Percentiles rank a stretch among this genome's conserved stretches.
Conservation (phyloP, 1,284 basidiomycete species). For the Leccinum angustisporum region DNA sequence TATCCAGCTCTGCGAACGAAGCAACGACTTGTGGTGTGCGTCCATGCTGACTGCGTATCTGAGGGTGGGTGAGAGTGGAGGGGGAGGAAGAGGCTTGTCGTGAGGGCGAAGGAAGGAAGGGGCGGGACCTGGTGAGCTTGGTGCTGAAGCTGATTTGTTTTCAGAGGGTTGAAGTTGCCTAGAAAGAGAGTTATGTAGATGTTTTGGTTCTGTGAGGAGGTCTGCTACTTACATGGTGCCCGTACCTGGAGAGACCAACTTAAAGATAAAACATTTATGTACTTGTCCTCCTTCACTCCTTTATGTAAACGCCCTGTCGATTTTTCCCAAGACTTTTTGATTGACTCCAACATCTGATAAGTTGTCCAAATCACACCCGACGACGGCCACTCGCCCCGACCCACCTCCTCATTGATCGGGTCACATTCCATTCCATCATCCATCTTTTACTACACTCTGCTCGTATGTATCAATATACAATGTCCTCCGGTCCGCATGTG, state of each 20-base stretch:
- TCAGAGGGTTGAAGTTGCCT: conserved; percentile 22
- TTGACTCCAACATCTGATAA: background rate
- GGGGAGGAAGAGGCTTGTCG: conserved; percentile 32
- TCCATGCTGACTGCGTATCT: conserved; percentile 27
- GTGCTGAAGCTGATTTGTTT: conserved; percentile 31
- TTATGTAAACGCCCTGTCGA: conserved; percentile 28
- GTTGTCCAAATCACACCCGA: background rate
- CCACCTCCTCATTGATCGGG: background rate
- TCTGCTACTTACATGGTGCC: conserved; percentile 28
- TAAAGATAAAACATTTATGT: conserved; percentile 21
- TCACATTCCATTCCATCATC: background rate
- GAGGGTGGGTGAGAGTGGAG: conserved; percentile 23
- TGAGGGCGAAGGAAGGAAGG: conserved; percentile 13
- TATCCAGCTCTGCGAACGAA: conserved; percentile 29
- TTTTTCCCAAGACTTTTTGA: conserved; percentile 24
- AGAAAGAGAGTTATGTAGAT: too few relatives aligned
- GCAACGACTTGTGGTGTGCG: conserved; percentile 20
- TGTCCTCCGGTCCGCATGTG: background rate
- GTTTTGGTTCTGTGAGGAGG: background rate
- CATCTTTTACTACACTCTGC: background rate
- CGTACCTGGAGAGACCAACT: background rate
- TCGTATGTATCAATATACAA: background rate
- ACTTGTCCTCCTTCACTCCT: conserved; percentile 12
- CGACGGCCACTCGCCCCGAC: background rate
- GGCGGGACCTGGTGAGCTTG: conserved; percentile 24